Percentiles rank a stretch among this genome's conserved stretches.
phyloP scores from a whole-genome alignment of 2,329 filamentous ascomycete species.

The Cladosporium sp. region DNA sequence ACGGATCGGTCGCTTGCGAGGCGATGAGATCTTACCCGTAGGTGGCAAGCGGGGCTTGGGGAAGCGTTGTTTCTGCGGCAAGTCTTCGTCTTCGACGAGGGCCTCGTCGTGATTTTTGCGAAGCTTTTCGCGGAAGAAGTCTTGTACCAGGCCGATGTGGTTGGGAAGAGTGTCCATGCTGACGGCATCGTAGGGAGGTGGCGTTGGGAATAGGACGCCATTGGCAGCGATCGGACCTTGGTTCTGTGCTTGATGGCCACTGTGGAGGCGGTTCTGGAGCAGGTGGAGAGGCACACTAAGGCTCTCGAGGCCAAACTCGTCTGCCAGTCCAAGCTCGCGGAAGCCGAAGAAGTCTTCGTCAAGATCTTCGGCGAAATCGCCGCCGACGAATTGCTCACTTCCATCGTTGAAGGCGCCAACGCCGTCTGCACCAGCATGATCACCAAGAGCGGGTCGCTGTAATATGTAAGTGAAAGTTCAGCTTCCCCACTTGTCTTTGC shows the following conservation, averaged over 20 bases:
- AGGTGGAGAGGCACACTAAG: conserved; percentile 91
- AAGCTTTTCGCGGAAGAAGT: conserved; percentile 87
- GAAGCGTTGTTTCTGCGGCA: conserved; percentile 83
- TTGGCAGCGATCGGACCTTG: conserved; percentile 57
- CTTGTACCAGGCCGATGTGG: conserved; percentile 82
- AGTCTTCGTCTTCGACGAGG: conserved; percentile 87
- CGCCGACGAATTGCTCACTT: conserved; percentile 92
- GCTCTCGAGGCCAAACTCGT: conserved; percentile 81
- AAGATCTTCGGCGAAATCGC: conserved; percentile 95
- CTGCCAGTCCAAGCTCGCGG: conserved; percentile 86
- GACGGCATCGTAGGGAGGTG: conserved; percentile 70
- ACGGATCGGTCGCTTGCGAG: conserved; percentile 75
- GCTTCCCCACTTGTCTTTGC: no score
- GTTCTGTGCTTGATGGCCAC: conserved; percentile 74
- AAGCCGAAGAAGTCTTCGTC: conserved; percentile 99
- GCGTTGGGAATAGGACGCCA: conserved; percentile 60
- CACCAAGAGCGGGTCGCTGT: conserved; percentile 73
- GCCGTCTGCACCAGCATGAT: conserved; percentile 71
- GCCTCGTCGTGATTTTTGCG: conserved; percentile 78
- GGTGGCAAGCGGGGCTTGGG: conserved; percentile 59
- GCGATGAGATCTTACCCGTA: conserved; percentile 82
- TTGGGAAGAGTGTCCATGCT: conserved; percentile 71
- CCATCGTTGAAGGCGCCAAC: conserved; percentile 91
- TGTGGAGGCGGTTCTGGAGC: conserved; percentile 84
- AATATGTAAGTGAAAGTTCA: conserved; percentile 22